Percentiles rank a stretch among this genome's conserved stretches.
These are phyloP conservation scores for Xylariaceae sp. DNA, from an alignment of 2,329 filamentous ascomycete species.

Conservation along the genomic window DNA sequence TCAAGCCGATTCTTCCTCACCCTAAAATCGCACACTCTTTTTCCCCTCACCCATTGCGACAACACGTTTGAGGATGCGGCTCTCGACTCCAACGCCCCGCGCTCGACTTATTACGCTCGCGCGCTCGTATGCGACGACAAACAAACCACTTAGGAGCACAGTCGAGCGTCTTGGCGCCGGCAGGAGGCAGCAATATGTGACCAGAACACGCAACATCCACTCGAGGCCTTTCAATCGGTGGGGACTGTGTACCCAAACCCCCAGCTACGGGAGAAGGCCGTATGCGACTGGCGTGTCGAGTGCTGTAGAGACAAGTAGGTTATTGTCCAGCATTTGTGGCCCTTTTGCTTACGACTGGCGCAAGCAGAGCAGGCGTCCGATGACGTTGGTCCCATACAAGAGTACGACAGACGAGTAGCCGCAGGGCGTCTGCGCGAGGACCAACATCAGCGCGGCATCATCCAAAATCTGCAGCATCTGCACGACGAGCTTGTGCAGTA, in stretches of 20 bases:
- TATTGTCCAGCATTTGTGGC: not conserved
- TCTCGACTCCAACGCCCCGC: slow-evolving; percentile 19
- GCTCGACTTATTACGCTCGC: slow-evolving; percentile 18
- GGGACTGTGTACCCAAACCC: slow-evolving; percentile 4
- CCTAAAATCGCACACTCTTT: not conserved
- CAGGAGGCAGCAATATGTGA: slow-evolving; percentile 21
- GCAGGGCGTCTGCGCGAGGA: slow-evolving; percentile 75
- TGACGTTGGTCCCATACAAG: slow-evolving; percentile 68
- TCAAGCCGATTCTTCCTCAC: too few relatives aligned
- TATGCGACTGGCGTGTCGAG: slow-evolving; percentile 22
- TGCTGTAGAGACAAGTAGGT: slow-evolving; percentile 23
- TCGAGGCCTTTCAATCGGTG: slow-evolving; percentile 2
- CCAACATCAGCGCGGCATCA: slow-evolving; percentile 86
- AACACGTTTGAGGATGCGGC: slow-evolving; percentile 24
- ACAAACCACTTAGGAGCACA: slow-evolving; percentile 13
- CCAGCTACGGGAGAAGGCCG: slow-evolving; percentile 14
- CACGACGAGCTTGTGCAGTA: slow-evolving; percentile 78
- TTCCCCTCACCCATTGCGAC: slow-evolving; percentile 2
- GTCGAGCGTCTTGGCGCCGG: slow-evolving; percentile 20
- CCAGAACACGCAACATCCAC: slow-evolving; percentile 3
- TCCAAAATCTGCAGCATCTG: slow-evolving; percentile 82
- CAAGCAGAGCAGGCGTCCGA: slow-evolving; percentile 26
- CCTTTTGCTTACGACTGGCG: slow-evolving; percentile 7
- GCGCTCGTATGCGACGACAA: slow-evolving; percentile 19
- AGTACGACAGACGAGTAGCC: slow-evolving; percentile 81